Evolutionary conservation across 2,329 filamentous ascomycete genomes (phyloP).

Genomic region (Botrytis porri): DNA sequence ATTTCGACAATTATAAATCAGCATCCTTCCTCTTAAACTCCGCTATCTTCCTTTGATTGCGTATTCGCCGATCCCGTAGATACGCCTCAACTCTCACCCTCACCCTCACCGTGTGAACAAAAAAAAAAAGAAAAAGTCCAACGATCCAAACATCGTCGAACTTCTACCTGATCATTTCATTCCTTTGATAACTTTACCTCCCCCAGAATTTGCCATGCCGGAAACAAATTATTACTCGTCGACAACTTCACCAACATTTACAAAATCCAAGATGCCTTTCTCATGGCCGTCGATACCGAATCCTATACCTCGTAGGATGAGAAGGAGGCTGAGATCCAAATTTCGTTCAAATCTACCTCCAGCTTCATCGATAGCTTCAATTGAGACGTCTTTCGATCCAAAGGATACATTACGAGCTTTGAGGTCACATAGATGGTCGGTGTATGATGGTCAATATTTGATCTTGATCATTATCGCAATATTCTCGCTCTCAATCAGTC

Average conservation of each 20-base stretch:
- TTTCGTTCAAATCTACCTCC: conserved; percentile 64
- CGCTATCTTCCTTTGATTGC: conserved; percentile 11
- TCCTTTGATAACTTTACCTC: background rate
- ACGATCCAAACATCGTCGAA: background rate
- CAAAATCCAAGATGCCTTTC: conserved; percentile 42
- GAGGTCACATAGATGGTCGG: conserved; percentile 73
- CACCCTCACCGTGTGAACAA: background rate
- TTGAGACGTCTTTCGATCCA: conserved; percentile 81
- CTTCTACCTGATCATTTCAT: background rate
- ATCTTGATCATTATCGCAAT: conserved; percentile 70
- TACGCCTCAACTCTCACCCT: background rate
- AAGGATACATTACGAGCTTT: conserved; percentile 73
- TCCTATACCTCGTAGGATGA: conserved; percentile 61
- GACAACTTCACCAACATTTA: conserved; percentile 32
- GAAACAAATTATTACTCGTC: conserved; percentile 31
- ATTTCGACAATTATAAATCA: conserved; percentile 11
- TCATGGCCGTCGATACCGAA: conserved; percentile 47
- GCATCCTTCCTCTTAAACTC: conserved; percentile 5
- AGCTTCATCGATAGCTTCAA: conserved; percentile 67
- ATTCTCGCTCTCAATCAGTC: conserved; percentile 81
- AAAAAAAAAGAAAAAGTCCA: background rate
- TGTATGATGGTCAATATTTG: conserved; percentile 82
- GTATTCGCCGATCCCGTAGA: conserved; percentile 12
- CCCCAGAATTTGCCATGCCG: conserved; percentile 25
- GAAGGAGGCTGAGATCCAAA: conserved; percentile 65